phyloP scores from a whole-genome alignment of 1,139 yeast genomes.

The Suzukiozyma palmioleophila region DNA sequence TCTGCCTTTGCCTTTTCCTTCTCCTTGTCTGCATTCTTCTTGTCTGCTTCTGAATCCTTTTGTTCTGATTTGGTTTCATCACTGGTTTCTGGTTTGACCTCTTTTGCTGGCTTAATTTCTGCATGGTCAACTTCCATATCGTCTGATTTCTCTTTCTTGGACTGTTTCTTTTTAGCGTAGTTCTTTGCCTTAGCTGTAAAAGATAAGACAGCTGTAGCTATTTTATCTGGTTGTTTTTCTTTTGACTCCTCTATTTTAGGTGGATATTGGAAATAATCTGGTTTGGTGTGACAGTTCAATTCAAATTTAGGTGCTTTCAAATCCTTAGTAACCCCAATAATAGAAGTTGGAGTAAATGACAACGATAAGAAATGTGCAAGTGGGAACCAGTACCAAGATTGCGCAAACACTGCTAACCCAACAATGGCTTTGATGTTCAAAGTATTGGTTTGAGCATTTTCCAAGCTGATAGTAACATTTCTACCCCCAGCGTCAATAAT shows the following conservation, averaged over 20 bases:
- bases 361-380: slow-evolving; percentile 87
- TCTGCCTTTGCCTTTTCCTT: slow-evolving; percentile 22
- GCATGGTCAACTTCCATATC: slow-evolving; percentile 24
- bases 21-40: slow-evolving; percentile 12
- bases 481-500: slow-evolving; percentile 99
- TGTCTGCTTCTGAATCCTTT: slow-evolving; percentile 17
- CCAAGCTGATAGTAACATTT: slow-evolving; percentile 90
- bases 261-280: slow-evolving; percentile 83
- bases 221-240: slow-evolving; percentile 82
- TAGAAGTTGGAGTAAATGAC: slow-evolving; percentile 89
- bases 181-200: slow-evolving; percentile 92
- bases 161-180: slow-evolving; percentile 74
- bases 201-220: slow-evolving; percentile 89
- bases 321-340: slow-evolving; percentile 80
- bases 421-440: slow-evolving; percentile 87
- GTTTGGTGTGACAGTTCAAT: slow-evolving; percentile 75
- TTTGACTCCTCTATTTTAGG: slow-evolving; percentile 79
- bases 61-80: slow-evolving; percentile 16
- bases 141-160: slow-evolving; percentile 45
- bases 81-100: slow-evolving; percentile 16
- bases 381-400: slow-evolving; percentile 99
- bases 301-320: slow-evolving; percentile 83
- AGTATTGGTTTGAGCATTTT: slow-evolving; percentile 87
- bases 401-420: slow-evolving; percentile 85
- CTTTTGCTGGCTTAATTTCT: slow-evolving; percentile 26